Percentiles rank a stretch among this genome's conserved stretches.
phyloP scores from a whole-genome alignment of 1,284 basidiomycete species.

The Puccinia triticina region DNA sequence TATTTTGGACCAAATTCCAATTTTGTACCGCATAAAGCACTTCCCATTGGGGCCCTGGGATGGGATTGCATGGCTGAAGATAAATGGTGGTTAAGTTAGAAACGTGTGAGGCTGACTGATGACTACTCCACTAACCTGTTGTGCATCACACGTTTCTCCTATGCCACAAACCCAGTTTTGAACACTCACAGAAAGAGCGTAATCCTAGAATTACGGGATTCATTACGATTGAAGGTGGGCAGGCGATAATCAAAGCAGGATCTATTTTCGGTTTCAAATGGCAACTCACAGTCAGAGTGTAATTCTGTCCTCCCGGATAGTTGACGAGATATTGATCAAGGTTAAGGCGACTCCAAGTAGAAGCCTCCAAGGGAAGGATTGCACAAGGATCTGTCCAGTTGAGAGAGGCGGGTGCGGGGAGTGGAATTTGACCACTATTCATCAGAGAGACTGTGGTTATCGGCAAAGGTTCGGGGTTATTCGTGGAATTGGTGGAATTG shows the following conservation, averaged over 20 bases:
- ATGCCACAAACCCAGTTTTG: constrained; percentile 49
- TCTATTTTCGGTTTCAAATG: background rate
- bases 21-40: constrained; percentile 45
- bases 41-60: constrained; percentile 38
- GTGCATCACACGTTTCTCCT: constrained; percentile 38
- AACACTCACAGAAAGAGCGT: constrained; percentile 17
- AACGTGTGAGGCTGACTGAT: background rate
- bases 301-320: constrained; percentile 30
- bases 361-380: constrained; percentile 26
- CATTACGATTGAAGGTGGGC: background rate
- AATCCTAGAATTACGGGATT: constrained; percentile 23
- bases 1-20: constrained; percentile 49
- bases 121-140: constrained; percentile 13
- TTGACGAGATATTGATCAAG: constrained; percentile 39
- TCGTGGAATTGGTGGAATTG: background rate
- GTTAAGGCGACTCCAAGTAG: constrained; percentile 33
- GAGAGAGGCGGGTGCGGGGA: background rate
- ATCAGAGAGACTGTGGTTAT: constrained; percentile 13
- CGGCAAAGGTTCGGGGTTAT: background rate
- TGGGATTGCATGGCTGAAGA: constrained; percentile 37
- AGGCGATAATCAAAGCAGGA: background rate
- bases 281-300: constrained; percentile 21
- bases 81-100: background rate
- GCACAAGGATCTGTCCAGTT: constrained; percentile 50
- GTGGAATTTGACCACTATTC: background rate